These are phyloP conservation scores for Metschnikowia similis DNA, from an alignment of 805 yeast species.

Conservation along the genomic window DNA sequence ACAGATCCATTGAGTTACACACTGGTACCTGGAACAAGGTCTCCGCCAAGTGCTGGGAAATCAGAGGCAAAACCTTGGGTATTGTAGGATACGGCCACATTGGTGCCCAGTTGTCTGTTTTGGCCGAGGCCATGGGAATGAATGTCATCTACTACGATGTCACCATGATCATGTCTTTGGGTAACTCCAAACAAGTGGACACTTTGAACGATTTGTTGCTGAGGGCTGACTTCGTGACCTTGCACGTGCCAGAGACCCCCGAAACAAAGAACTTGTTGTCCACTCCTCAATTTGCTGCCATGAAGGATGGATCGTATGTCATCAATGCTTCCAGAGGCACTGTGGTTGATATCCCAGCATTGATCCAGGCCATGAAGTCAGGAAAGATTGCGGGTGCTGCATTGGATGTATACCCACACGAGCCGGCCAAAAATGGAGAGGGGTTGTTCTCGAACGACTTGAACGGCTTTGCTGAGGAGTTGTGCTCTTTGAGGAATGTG, in stretches of 20 bases:
- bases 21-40: constrained; percentile 98
- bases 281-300: constrained; percentile 86
- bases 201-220: constrained; percentile 78
- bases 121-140: constrained; percentile 98
- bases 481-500: constrained; percentile 77
- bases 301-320: constrained; percentile 94
- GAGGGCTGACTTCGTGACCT: constrained; percentile 81
- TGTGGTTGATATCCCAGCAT: constrained; percentile 92
- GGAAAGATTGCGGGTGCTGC: constrained; percentile 98
- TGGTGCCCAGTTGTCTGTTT: constrained; percentile 93
- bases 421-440: constrained; percentile 96
- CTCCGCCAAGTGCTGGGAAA: constrained; percentile 94
- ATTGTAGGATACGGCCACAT: constrained; percentile 98
- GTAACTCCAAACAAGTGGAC: constrained; percentile 90
- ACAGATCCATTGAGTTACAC: constrained; percentile 93
- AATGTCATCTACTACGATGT: constrained; percentile 91
- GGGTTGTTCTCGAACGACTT: constrained; percentile 66
- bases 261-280: constrained; percentile 90
- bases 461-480: constrained; percentile 80
- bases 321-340: constrained; percentile 98
- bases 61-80: constrained; percentile 96
- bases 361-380: constrained; percentile 83
- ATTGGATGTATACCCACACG: constrained; percentile 91
- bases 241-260: constrained; percentile 91
- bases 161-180: constrained; percentile 89